phyloP scores from a whole-genome alignment of 2,329 filamentous ascomycete genomes.

The Lasiodiplodia sp. region DNA sequence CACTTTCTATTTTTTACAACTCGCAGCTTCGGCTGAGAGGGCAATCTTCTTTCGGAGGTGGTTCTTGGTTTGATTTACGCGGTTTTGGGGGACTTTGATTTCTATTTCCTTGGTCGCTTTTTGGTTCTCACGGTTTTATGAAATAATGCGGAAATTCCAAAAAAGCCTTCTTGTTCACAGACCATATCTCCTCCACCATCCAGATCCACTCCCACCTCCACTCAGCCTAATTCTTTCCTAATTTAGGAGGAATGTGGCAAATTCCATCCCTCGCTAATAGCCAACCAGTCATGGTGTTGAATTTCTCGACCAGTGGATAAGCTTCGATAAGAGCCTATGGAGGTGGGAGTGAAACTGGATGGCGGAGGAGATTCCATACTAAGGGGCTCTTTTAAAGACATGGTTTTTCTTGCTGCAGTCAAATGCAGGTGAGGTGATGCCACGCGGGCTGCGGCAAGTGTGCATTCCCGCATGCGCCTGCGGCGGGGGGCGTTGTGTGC shows the following conservation, averaged over 20 bases:
- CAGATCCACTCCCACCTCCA: no score
- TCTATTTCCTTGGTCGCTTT: slow-evolving; percentile 8
- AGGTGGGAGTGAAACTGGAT: no score
- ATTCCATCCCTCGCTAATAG: no score
- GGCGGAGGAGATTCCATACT: no score
- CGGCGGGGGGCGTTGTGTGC: neutral
- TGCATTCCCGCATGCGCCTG: no score
- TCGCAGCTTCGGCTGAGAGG: neutral
- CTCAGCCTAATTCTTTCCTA: no score
- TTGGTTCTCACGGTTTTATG: slow-evolving; percentile 24
- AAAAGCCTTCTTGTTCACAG: slow-evolving; percentile 23
- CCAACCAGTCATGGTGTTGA: no score
- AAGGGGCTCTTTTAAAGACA: neutral
- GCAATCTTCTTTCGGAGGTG: slow-evolving; percentile 3
- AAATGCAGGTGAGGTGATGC: neutral
- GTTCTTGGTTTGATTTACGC: neutral
- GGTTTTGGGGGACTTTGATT: slow-evolving; percentile 13
- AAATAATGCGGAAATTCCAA: slow-evolving; percentile 26
- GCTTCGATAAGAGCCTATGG: no score
- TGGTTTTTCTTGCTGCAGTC: neutral
- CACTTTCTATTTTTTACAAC: neutral
- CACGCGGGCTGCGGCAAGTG: no score
- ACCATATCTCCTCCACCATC: no score
- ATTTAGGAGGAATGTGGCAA: no score
- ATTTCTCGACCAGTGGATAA: no score